Evolutionary conservation across 805 yeast species (phyloP).

Genomic region (Hanseniaspora thailandica): DNA sequence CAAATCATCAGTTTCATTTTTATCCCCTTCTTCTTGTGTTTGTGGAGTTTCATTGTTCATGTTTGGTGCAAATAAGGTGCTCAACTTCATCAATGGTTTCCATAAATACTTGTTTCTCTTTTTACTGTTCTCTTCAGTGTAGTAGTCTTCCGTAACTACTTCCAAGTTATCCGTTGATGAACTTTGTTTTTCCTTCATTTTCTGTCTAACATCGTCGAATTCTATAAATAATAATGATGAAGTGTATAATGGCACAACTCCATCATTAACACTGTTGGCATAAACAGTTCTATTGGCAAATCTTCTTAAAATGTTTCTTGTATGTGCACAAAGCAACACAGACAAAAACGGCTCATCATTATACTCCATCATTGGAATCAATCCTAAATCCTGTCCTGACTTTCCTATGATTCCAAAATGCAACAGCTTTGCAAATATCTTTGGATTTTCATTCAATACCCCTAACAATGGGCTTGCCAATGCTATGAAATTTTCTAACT

Average conservation of each 20-base stretch:
- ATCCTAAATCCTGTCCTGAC: conserved; percentile 68
- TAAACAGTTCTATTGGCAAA: conserved; percentile 59
- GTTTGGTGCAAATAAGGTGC: conserved; percentile 35
- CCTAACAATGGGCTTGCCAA: conserved; percentile 69
- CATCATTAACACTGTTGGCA: conserved; percentile 69
- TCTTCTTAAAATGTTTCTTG: conserved; percentile 43
- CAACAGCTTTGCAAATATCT: conserved; percentile 55
- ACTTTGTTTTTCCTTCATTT: conserved; percentile 20
- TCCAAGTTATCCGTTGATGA: conserved; percentile 23
- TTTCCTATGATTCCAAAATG: conserved; percentile 68
- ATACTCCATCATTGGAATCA: conserved; percentile 37
- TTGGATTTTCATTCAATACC: conserved; percentile 66
- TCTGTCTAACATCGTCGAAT: conserved; percentile 37
- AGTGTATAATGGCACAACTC: conserved; percentile 69
- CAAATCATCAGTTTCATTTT: conserved; percentile 17
- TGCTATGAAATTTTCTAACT: conserved; percentile 59
- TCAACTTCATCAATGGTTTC: conserved; percentile 37
- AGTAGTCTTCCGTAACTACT: conserved; percentile 14
- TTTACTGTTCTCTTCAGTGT: not conserved
- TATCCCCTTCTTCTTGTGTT: conserved; percentile 9
- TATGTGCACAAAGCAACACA: conserved; percentile 56
- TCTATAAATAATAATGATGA: conserved; percentile 58
- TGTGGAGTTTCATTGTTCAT: conserved; percentile 15
- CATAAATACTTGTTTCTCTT: conserved; percentile 21
- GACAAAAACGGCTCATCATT: conserved; percentile 27